These are phyloP conservation scores for Picochlorum sp. DNA, from an alignment of 139 green algal species.

Conservation along the genomic window DNA sequence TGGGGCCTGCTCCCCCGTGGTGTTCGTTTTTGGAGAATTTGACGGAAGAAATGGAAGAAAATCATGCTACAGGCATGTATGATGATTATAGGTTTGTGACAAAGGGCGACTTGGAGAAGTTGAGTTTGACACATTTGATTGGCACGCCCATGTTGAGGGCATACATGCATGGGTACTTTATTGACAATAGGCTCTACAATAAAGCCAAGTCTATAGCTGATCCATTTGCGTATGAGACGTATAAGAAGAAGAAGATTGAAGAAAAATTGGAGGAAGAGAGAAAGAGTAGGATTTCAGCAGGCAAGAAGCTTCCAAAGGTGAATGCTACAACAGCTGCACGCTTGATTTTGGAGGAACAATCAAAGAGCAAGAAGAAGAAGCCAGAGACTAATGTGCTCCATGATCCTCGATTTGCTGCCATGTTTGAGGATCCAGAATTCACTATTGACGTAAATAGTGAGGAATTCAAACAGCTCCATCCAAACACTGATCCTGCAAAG, in stretches of 20 bases:
- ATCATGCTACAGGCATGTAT: conserved; percentile 64
- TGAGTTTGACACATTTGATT: conserved; percentile 83
- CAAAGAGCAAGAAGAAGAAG: conserved; percentile 21
- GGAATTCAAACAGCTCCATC: conserved; percentile 79
- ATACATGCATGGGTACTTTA: conserved; percentile 99
- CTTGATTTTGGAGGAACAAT: conserved; percentile 41
- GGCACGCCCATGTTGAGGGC: conserved; percentile 85
- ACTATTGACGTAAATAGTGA: conserved; percentile 66
- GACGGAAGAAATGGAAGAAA: conserved; percentile 96
- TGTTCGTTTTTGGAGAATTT: conserved; percentile 92
- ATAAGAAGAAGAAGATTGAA: conserved; percentile 69
- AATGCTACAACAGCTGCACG: conserved; percentile 60
- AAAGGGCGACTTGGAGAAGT: conserved; percentile 40
- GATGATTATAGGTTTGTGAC: conserved; percentile 92
- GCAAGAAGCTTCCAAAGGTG: conserved; percentile 81
- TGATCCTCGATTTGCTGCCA: conserved; percentile 55
- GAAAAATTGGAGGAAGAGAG: conserved; percentile 85
- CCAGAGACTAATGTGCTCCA: conserved; percentile 30
- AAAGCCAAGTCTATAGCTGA: conserved; percentile 54
- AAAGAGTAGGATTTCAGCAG: conserved; percentile 64
- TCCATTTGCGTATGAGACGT: conserved; percentile 86
- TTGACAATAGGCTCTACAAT: conserved; percentile 86
- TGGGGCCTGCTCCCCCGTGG: conserved; percentile 90
- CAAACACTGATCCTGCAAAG: conserved; percentile 55
- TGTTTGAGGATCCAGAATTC: conserved; percentile 83